Percentiles rank a stretch among this genome's conserved stretches.
Evolutionary conservation across 371 early-diverging fungal genomes (phyloP).

Genomic region (Lichtheimia hyalospora): DNA sequence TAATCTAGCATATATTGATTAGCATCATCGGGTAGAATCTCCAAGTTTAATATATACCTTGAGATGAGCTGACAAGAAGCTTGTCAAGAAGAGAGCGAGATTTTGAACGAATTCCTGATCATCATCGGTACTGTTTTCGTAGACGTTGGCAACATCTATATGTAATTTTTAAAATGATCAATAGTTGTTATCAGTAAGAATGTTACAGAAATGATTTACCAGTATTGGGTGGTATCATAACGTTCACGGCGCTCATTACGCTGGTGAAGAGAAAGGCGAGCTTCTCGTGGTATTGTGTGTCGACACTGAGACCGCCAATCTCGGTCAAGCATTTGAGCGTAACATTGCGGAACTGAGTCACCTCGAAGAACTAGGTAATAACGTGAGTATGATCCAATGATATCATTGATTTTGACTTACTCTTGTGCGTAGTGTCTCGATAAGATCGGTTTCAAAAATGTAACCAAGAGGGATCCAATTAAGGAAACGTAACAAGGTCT

Average conservation of each 20-base stretch:
- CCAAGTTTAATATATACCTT: conserved; percentile 49
- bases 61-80: conserved; percentile 81
- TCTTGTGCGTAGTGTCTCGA: conserved; percentile 80
- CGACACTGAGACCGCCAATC: conserved; percentile 82
- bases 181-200: background rate
- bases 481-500: conserved; percentile 92
- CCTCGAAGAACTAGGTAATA: conserved; percentile 70
- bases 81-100: conserved; percentile 69
- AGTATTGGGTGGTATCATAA: conserved; percentile 68
- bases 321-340: conserved; percentile 95
- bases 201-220: conserved; percentile 33
- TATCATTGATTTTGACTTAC: conserved; percentile 39
- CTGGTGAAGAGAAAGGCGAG: conserved; percentile 80
- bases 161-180: background rate
- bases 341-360: conserved; percentile 86
- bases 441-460: conserved; percentile 94
- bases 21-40: background rate
- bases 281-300: conserved; percentile 76
- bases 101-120: conserved; percentile 74
- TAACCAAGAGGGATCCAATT: conserved; percentile 98
- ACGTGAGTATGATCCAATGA: background rate
- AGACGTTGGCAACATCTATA: conserved; percentile 78
- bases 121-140: conserved; percentile 80
- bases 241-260: conserved; percentile 70
- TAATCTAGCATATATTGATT: conserved; percentile 33